Percentiles rank a stretch among this genome's conserved stretches.
These are phyloP conservation scores for Rutstroemia sydowiana DNA, from an alignment of 2,329 filamentous ascomycete species.

Conservation along the genomic window DNA sequence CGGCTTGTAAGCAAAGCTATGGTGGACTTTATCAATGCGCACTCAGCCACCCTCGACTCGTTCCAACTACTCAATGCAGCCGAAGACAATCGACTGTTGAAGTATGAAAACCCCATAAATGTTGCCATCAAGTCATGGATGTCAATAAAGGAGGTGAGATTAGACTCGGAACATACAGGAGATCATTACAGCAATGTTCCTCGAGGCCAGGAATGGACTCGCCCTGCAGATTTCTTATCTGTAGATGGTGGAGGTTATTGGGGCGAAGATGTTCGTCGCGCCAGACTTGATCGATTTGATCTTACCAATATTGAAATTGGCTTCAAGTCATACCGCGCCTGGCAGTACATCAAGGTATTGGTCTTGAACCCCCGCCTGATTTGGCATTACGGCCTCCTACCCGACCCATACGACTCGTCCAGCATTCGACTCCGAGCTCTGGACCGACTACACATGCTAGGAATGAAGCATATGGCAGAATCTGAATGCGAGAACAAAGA, in stretches of 20 bases:
- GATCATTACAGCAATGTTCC: conserved; percentile 10
- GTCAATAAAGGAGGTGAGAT: conserved; percentile 8
- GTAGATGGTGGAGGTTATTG: conserved; percentile 11
- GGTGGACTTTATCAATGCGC: conserved; percentile 11
- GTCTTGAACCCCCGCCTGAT: conserved; percentile 3
- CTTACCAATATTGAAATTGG: conserved; percentile 8
- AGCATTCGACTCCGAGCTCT: conserved; percentile 5
- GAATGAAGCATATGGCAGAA: conserved; percentile 9
- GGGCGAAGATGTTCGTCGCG: conserved; percentile 11
- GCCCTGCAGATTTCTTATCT: conserved; percentile 9
- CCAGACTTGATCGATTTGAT: conserved; percentile 10
- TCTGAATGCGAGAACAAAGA: conserved; percentile 6
- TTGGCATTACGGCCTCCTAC: conserved; percentile 9
- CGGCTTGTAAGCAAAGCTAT: conserved; percentile 14
- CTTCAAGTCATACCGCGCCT: conserved; percentile 11
- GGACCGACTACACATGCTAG: neutral
- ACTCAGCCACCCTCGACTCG: conserved; percentile 9
- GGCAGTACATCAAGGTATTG: conserved; percentile 10
- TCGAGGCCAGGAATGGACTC: conserved; percentile 11
- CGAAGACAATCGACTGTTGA: conserved; percentile 7
- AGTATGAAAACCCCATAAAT: conserved; percentile 11
- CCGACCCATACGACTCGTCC: conserved; percentile 4
- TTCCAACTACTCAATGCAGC: conserved; percentile 11
- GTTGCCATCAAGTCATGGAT: conserved; percentile 5
- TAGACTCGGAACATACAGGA: conserved; percentile 8